Percentiles rank a stretch among this genome's conserved stretches.
Evolutionary conservation across 805 yeast genomes (phyloP).

Genomic region (Ogataea minuta): DNA sequence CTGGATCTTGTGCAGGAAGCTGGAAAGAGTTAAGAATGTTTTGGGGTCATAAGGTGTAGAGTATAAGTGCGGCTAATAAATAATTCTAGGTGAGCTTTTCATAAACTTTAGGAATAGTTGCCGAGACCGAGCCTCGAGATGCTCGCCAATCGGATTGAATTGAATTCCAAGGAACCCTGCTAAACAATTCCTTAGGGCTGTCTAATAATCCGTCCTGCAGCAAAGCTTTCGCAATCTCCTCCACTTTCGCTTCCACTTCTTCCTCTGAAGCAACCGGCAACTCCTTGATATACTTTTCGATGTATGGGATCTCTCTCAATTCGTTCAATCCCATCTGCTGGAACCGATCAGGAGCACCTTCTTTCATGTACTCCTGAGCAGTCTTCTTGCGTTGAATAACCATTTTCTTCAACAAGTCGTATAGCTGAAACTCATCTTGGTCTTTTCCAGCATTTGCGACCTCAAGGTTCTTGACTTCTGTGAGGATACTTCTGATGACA

Average conservation of each 20-base stretch:
- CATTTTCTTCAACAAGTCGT: constrained; percentile 37
- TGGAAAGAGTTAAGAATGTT: constrained; percentile 39
- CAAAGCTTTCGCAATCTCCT: constrained; percentile 29
- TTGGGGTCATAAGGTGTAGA: background rate
- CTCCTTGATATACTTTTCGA: constrained; percentile 32
- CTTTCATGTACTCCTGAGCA: constrained; percentile 37
- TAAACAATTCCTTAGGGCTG: constrained; percentile 28
- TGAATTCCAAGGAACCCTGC: constrained; percentile 36
- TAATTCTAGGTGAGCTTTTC: constrained; percentile 15
- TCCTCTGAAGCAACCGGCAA: constrained; percentile 38
- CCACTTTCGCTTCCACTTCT: constrained; percentile 34
- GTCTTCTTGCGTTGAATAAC: constrained; percentile 40
- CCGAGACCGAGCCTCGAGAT: constrained; percentile 31
- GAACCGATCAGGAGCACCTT: constrained; percentile 42
- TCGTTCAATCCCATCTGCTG: constrained; percentile 38
- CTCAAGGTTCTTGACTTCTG: constrained; percentile 40
- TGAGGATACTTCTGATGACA: constrained; percentile 39
- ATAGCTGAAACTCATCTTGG: constrained; percentile 33
- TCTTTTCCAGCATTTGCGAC: constrained; percentile 30
- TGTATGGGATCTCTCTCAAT: constrained; percentile 36
- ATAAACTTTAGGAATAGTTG: constrained; percentile 30
- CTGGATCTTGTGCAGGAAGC: constrained; percentile 84
- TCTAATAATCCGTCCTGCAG: constrained; percentile 25
- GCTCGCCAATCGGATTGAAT: constrained; percentile 38
- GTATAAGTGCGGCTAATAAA: constrained; percentile 4